phyloP scores from a whole-genome alignment of 1,284 basidiomycete genomes.

The Ustilago tritici region DNA sequence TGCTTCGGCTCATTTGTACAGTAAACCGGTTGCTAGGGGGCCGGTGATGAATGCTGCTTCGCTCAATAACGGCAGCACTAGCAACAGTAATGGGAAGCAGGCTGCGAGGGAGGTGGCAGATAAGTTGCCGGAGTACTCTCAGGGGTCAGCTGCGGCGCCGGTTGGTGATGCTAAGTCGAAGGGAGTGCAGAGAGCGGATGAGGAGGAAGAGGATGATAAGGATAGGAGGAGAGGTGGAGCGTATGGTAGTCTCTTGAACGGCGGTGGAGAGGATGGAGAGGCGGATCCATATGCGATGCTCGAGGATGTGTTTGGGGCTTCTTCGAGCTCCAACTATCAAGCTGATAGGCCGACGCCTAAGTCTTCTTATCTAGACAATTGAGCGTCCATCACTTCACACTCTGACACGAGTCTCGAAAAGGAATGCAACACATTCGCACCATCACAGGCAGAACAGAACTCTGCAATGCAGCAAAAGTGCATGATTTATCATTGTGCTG shows the following conservation, averaged over 20 bases:
- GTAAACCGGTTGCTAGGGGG: conserved; percentile 37
- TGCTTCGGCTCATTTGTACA: conserved; percentile 61
- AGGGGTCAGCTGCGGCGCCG: not conserved
- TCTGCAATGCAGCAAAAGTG: not conserved
- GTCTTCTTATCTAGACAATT: conserved; percentile 16
- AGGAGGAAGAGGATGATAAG: conserved; percentile 1
- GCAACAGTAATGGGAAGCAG: not conserved
- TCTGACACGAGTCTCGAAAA: not conserved
- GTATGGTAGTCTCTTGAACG: not conserved
- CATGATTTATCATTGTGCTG: not conserved
- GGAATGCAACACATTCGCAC: not conserved
- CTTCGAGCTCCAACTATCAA: conserved; percentile 18
- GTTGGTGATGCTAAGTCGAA: not conserved
- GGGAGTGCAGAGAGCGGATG: not conserved
- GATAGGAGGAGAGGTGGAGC: not conserved
- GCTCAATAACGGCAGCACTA: not conserved
- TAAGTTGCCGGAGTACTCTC: not conserved
- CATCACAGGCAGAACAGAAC: not conserved
- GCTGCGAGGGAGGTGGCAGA: not conserved
- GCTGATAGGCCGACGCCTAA: conserved; percentile 26
- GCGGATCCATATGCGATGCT: conserved; percentile 53
- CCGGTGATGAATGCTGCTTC: conserved; percentile 24
- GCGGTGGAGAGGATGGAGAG: conserved; percentile 15
- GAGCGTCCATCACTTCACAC: not conserved
- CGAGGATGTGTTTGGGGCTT: conserved; percentile 32